phyloP scores from a whole-genome alignment of 2,329 filamentous ascomycete species.

The Pseudopithomyces maydicus region DNA sequence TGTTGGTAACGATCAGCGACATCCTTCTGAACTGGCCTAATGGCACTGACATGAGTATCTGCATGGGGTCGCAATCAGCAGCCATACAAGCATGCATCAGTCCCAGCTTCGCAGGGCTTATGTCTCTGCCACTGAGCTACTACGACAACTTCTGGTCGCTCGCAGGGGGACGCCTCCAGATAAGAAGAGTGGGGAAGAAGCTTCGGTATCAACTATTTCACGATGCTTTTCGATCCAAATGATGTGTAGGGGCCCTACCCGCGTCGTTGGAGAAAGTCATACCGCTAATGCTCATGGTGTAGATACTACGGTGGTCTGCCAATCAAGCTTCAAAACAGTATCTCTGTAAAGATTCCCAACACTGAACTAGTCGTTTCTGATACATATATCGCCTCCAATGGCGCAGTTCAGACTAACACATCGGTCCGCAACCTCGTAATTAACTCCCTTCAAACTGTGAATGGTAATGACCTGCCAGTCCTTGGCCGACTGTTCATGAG shows the following conservation, averaged over 20 bases:
- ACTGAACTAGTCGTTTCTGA: slow-evolving; percentile 22
- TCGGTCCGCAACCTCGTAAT: slow-evolving; percentile 19
- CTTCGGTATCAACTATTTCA: slow-evolving; percentile 21
- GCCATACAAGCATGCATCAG: slow-evolving; percentile 23
- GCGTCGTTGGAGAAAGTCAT: background rate
- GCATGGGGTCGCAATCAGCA: slow-evolving; percentile 19
- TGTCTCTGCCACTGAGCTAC: slow-evolving; percentile 19
- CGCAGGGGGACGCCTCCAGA: slow-evolving; percentile 17
- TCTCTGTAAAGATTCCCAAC: slow-evolving; percentile 20
- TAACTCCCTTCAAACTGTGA: slow-evolving; percentile 17
- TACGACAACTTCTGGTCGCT: slow-evolving; percentile 16
- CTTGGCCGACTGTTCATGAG: slow-evolving; percentile 24
- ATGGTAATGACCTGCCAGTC: slow-evolving; percentile 19
- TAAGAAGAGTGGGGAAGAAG: slow-evolving; percentile 13
- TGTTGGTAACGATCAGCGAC: slow-evolving; percentile 35
- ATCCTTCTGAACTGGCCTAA: slow-evolving; percentile 42
- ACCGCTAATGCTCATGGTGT: slow-evolving; percentile 8
- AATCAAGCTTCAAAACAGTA: slow-evolving; percentile 18
- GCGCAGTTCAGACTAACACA: slow-evolving; percentile 13
- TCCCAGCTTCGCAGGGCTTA: slow-evolving; percentile 19
- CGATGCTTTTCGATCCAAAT: slow-evolving; percentile 22
- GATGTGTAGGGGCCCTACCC: slow-evolving; percentile 15
- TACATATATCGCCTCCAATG: slow-evolving; percentile 14
- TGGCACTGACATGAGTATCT: slow-evolving; percentile 38
- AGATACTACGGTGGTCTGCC: slow-evolving; percentile 25